Percentiles rank a stretch among this genome's conserved stretches.
Evolutionary conservation across 176 grass and related monocot genomes (phyloP).

Genomic region (Aechmea fasciata): DNA sequence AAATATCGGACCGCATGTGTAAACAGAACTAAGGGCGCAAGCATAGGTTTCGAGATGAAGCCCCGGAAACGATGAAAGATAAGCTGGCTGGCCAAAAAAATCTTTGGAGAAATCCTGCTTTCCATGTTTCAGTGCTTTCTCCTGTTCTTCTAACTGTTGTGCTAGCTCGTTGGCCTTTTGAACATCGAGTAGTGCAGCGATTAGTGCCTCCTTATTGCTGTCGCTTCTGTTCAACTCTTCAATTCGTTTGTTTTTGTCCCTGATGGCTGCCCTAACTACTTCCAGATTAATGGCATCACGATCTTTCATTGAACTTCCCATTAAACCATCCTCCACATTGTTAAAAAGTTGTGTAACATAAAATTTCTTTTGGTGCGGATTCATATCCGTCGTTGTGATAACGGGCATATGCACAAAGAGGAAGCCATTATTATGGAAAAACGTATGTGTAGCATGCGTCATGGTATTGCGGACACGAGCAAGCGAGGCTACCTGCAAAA

Average conservation of each 20-base stretch:
- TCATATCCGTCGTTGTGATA: slow-evolving; percentile 28
- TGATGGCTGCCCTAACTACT: slow-evolving; percentile 32
- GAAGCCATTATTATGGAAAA: slow-evolving; percentile 53
- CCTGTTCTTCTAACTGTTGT: slow-evolving; percentile 27
- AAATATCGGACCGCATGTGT: slow-evolving; percentile 44
- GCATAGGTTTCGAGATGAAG: slow-evolving; percentile 59
- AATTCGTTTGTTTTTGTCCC: slow-evolving; percentile 36
- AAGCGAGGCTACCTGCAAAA: slow-evolving; percentile 42
- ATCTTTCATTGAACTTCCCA: neutral
- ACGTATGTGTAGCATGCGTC: slow-evolving; percentile 29
- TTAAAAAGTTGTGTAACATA: slow-evolving; percentile 23
- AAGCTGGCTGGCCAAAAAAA: slow-evolving; percentile 30
- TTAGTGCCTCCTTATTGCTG: slow-evolving; percentile 48
- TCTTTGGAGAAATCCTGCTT: slow-evolving; percentile 18
- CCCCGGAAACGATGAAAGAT: slow-evolving; percentile 22
- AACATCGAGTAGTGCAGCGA: slow-evolving; percentile 35
- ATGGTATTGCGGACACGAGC: slow-evolving; percentile 39
- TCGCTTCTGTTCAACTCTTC: slow-evolving; percentile 37
- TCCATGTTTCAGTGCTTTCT: slow-evolving; percentile 11
- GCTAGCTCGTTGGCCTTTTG: slow-evolving; percentile 25
- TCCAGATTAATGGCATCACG: slow-evolving; percentile 21
- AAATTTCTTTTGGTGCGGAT: slow-evolving; percentile 24
- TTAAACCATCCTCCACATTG: slow-evolving; percentile 9
- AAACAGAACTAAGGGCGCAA: slow-evolving; percentile 45
- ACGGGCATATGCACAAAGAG: slow-evolving; percentile 52